These are phyloP conservation scores for Babesia divergens DNA, from an alignment of 169 alveolate genomes.

Conservation along the genomic window DNA sequence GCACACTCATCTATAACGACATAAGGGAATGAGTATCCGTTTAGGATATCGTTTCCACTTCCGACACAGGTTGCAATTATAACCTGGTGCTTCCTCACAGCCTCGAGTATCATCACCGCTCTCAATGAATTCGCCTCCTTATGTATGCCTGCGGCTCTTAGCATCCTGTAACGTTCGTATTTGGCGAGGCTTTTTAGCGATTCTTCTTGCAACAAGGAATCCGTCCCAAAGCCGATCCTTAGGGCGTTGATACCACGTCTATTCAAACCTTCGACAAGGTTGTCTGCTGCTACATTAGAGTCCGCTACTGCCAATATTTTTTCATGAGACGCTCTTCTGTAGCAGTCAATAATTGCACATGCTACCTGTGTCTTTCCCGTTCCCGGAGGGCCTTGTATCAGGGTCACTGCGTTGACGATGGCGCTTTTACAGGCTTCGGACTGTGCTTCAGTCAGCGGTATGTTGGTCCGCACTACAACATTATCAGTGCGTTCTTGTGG, in stretches of 20 bases:
- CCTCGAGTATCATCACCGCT: constrained; percentile 61
- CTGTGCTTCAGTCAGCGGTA: constrained; percentile 71
- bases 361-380: constrained; percentile 82
- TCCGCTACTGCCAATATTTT: constrained; percentile 78
- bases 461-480: constrained; percentile 46
- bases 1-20: constrained; percentile 86
- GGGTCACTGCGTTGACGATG: constrained; percentile 60
- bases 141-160: constrained; percentile 60
- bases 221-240: constrained; percentile 71
- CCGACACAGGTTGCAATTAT: constrained; percentile 87
- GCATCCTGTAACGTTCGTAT: constrained; percentile 57
- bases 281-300: constrained; percentile 79
- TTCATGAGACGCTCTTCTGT: constrained; percentile 59
- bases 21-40: constrained; percentile 69
- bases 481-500: neutral
- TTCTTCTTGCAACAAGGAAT: constrained; percentile 72
- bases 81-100: constrained; percentile 72
- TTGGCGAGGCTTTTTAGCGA: constrained; percentile 63
- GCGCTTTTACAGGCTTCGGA: constrained; percentile 70
- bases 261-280: constrained; percentile 69
- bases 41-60: constrained; percentile 81
- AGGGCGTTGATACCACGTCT: constrained; percentile 62
- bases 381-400: constrained; percentile 85
- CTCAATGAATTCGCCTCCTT: constrained; percentile 75
- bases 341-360: constrained; percentile 75